Percentiles rank a stretch among this genome's conserved stretches.
Evolutionary conservation across 2,329 filamentous ascomycete genomes (phyloP).

Genomic region (Septoria linicola): DNA sequence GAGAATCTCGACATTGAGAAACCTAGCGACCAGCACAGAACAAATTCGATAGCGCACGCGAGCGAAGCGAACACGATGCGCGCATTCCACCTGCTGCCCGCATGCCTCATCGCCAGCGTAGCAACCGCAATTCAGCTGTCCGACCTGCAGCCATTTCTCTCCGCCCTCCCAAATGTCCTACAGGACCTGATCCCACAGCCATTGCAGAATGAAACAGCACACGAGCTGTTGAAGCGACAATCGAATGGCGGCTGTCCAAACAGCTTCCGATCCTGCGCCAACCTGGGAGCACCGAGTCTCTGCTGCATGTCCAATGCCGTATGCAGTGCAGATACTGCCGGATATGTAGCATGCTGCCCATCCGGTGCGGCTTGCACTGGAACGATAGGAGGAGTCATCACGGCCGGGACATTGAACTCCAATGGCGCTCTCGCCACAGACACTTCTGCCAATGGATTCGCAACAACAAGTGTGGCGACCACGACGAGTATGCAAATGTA

Average conservation of each 20-base stretch:
- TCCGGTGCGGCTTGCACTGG: conserved; percentile 59
- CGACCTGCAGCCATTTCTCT: conserved; percentile 33
- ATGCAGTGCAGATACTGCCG: conserved; percentile 57
- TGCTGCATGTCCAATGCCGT: conserved; percentile 56
- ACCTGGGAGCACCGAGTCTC: conserved; percentile 52
- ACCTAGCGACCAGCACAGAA: background rate
- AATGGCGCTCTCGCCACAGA: conserved; percentile 29
- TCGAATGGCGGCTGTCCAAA: conserved; percentile 48
- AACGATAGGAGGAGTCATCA: conserved; percentile 43
- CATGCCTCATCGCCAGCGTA: conserved; percentile 19
- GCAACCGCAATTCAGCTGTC: conserved; percentile 30
- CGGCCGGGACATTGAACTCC: conserved; percentile 35
- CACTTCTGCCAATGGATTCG: conserved; percentile 21
- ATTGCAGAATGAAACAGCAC: conserved; percentile 24
- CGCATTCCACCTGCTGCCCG: conserved; percentile 21
- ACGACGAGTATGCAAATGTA: conserved; percentile 26
- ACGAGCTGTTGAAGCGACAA: conserved; percentile 39
- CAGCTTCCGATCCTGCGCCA: conserved; percentile 54
- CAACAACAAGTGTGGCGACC: conserved; percentile 26
- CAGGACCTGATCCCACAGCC: conserved; percentile 25
- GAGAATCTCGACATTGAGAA: no score
- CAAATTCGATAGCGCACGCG: background rate
- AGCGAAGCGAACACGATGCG: conserved; percentile 19
- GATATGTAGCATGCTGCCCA: conserved; percentile 63
- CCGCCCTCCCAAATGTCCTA: conserved; percentile 31